Evolutionary conservation across 768 basidiomycete species (phyloP).

Genomic region (Lactarius pseudohatsudake): DNA sequence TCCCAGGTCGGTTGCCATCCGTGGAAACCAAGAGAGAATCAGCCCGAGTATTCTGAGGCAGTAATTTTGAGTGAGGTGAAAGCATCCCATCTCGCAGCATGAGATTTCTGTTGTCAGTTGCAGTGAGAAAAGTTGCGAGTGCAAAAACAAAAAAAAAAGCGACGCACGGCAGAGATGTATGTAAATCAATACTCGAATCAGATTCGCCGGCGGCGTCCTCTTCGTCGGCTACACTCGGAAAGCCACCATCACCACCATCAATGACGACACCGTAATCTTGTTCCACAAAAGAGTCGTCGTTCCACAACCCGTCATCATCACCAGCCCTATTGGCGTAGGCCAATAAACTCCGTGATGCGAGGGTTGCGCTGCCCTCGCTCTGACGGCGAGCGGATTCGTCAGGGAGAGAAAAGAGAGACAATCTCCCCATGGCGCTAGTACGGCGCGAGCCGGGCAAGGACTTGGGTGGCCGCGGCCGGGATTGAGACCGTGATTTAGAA

Average conservation of each 20-base stretch:
- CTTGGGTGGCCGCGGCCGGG: conserved; percentile 22
- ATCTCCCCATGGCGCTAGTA: conserved; percentile 26
- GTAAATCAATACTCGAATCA: conserved; percentile 41
- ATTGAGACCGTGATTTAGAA: conserved; percentile 32
- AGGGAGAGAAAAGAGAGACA: conserved; percentile 20
- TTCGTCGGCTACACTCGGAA: conserved; percentile 30
- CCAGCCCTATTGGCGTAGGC: conserved; percentile 22
- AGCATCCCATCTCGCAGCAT: conserved; percentile 43
- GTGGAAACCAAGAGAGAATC: conserved; percentile 27
- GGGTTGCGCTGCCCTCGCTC: conserved; percentile 28
- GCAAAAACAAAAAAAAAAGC: neutral
- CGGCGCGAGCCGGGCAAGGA: conserved; percentile 27
- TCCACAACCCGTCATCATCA: conserved; percentile 28
- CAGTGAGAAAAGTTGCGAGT: neutral
- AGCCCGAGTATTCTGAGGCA: conserved; percentile 32
- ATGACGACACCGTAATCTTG: conserved; percentile 35
- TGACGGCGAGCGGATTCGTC: conserved; percentile 25
- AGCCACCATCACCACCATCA: conserved; percentile 30
- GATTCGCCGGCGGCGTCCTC: conserved; percentile 38
- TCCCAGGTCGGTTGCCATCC: conserved; percentile 31
- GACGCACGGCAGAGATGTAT: conserved; percentile 42
- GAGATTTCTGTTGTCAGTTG: conserved; percentile 35
- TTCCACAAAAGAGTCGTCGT: conserved; percentile 33
- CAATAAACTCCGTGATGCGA: conserved; percentile 27
- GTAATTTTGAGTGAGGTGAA: conserved; percentile 42